These are phyloP conservation scores for Carallia pectinifolia DNA, from an alignment of 345 rosid species.

Conservation along the genomic window DNA sequence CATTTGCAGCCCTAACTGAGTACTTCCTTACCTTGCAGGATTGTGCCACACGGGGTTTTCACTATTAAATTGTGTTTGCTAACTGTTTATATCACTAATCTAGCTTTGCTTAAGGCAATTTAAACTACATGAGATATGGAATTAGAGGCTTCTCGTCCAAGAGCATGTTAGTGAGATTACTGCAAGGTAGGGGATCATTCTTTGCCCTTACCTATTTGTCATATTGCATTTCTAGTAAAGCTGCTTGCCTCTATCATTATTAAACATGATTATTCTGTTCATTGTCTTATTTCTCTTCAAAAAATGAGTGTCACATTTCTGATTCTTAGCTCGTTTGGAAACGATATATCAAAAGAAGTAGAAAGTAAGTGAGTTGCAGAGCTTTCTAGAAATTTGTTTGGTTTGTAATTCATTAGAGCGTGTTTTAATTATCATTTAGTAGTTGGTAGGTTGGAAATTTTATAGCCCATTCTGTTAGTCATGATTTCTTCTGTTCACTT, in stretches of 20 bases:
- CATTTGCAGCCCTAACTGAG: not conserved
- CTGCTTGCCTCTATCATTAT: no score
- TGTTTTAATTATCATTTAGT: no score
- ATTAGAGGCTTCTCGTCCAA: constrained; percentile 54
- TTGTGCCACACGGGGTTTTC: constrained; percentile 67
- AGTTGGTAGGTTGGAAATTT: no score
- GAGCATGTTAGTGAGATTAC: constrained; percentile 69
- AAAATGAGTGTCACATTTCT: constrained; percentile 42
- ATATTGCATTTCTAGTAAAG: no score
- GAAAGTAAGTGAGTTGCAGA: constrained; percentile 26
- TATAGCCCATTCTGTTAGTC: no score
- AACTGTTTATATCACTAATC: not conserved
- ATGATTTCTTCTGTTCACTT: no score
- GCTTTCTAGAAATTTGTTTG: not conserved
- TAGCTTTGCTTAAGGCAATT: constrained; percentile 56
- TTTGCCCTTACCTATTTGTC: not conserved
- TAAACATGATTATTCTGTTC: constrained; percentile 22
- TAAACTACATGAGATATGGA: constrained; percentile 76
- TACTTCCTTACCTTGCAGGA: constrained; percentile 84
- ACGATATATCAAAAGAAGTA: no score
- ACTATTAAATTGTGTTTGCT: not conserved
- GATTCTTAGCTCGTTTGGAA: constrained; percentile 69
- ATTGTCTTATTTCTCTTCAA: constrained; percentile 72
- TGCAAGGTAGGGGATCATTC: constrained; percentile 57
- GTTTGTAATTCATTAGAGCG: not conserved